Conservation (phyloP, 2,329 filamentous ascomycete genomes). For the Beauveria scarabaeidicola region DNA sequence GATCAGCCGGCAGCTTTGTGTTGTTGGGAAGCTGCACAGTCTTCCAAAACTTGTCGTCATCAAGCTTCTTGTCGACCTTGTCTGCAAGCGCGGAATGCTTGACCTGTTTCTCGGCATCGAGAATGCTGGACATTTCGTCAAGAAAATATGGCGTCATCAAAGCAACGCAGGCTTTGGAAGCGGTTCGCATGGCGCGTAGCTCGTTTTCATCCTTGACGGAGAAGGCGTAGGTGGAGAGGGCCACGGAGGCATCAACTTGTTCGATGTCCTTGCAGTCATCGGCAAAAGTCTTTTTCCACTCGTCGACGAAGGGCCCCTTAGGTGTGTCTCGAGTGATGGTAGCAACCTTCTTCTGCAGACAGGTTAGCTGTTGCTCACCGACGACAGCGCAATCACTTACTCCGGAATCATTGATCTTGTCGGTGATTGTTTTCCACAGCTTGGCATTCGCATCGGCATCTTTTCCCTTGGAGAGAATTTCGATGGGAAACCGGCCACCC, state of each 20-base stretch:
- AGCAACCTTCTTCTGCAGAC: conserved; percentile 73
- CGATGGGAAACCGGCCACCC: conserved; percentile 83
- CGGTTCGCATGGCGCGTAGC: conserved; percentile 86
- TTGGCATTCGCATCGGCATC: conserved; percentile 87
- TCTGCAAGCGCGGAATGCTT: conserved; percentile 80
- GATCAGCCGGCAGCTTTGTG: conserved; percentile 73
- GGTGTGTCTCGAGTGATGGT: conserved; percentile 77
- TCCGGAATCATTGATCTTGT: conserved; percentile 79
- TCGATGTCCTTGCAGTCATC: conserved; percentile 78
- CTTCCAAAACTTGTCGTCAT: conserved; percentile 90
- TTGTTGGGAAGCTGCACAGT: conserved; percentile 60
- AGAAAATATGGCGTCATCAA: conserved; percentile 95
- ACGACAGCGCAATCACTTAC: conserved; percentile 42
- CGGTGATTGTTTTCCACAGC: conserved; percentile 74
- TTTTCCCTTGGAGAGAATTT: conserved; percentile 86
- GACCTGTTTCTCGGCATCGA: conserved; percentile 95
- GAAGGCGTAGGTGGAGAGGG: conserved; percentile 75
- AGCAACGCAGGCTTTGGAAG: conserved; percentile 86
- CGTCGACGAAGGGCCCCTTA: conserved; percentile 82
- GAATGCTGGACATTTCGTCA: conserved; percentile 92
- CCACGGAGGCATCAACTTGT: conserved; percentile 75
- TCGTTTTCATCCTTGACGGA: conserved; percentile 93
- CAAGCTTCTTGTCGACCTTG: conserved; percentile 84
- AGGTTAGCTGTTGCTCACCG: conserved; percentile 11
- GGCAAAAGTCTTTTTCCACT: conserved; percentile 81